These are phyloP conservation scores for Aspergillus sojae DNA, from an alignment of 2,329 filamentous ascomycete species.

Conservation along the genomic window DNA sequence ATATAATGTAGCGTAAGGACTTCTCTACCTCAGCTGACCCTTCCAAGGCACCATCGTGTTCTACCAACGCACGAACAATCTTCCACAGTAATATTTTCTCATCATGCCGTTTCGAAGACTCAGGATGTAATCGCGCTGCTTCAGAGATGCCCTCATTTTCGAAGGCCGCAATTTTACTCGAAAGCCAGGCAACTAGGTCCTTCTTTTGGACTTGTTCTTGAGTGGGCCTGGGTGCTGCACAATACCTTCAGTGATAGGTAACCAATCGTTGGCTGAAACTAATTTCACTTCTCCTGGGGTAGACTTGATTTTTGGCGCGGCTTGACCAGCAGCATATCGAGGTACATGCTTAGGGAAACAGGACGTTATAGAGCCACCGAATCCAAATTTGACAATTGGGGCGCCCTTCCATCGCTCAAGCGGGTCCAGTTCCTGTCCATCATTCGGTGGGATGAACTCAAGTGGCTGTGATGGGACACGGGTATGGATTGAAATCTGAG, in stretches of 20 bases:
- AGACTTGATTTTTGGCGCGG: conserved; percentile 75
- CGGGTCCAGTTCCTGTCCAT: conserved; percentile 66
- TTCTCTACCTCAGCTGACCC: conserved; percentile 71
- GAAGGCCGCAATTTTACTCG: conserved; percentile 71
- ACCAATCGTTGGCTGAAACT: conserved; percentile 72
- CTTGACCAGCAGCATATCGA: conserved; percentile 75
- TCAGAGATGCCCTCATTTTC: conserved; percentile 57
- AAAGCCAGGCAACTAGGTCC: conserved; percentile 81
- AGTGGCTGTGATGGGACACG: conserved; percentile 53
- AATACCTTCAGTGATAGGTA: conserved; percentile 71
- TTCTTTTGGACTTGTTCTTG: conserved; percentile 94
- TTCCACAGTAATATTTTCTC: conserved; percentile 89
- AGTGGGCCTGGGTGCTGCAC: conserved; percentile 88
- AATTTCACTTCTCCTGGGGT: conserved; percentile 80
- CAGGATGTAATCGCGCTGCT: conserved; percentile 52
- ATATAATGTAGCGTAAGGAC: conserved; percentile 73
- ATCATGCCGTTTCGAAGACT: conserved; percentile 66
- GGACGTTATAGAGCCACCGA: conserved; percentile 79
- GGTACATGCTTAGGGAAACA: conserved; percentile 89
- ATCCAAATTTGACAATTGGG: conserved; percentile 84
- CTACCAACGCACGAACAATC: conserved; percentile 76
- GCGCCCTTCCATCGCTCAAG: conserved; percentile 88
- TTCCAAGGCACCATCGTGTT: conserved; percentile 82
- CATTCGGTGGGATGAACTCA: conserved; percentile 59
- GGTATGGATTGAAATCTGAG: conserved; percentile 36